Percentiles rank a stretch among this genome's conserved stretches.
Conservation (phyloP, 2,329 filamentous ascomycete species). For the Penicillium vulpinum region DNA sequence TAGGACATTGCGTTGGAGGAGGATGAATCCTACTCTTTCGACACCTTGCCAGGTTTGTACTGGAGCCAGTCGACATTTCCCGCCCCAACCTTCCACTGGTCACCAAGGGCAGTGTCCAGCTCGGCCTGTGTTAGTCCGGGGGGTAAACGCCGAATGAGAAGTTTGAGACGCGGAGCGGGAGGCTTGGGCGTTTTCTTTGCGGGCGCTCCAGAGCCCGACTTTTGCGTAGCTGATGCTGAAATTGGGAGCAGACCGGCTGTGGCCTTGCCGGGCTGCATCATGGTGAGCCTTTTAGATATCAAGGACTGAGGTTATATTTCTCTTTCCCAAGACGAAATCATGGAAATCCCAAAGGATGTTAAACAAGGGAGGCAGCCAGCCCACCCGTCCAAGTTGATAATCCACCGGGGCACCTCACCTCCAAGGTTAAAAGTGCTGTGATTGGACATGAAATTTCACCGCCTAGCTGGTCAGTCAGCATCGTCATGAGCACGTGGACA, state of each 20-base stretch:
- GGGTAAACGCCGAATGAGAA: conserved; percentile 79
- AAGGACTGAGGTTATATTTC: background rate
- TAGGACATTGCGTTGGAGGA: background rate
- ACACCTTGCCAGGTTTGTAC: conserved; percentile 73
- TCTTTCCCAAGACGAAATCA: background rate
- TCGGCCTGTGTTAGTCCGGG: conserved; percentile 81
- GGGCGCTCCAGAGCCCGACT: conserved; percentile 42
- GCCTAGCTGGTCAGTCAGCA: background rate
- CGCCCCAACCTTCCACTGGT: conserved; percentile 76
- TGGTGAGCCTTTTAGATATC: conserved; percentile 6
- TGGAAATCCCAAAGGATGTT: background rate
- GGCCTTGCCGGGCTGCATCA: conserved; percentile 36
- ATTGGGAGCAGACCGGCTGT: conserved; percentile 58
- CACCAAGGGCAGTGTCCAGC: conserved; percentile 69
- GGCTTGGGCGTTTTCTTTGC: conserved; percentile 48
- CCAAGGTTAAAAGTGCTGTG: background rate
- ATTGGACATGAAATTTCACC: background rate
- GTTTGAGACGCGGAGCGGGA: conserved; percentile 70
- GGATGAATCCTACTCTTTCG: conserved; percentile 66
- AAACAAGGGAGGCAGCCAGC: background rate
- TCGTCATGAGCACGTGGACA: background rate
- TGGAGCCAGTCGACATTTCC: conserved; percentile 83
- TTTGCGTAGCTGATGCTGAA: conserved; percentile 49
- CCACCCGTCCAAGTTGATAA: background rate
- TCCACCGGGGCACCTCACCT: background rate